A percentile compares a stretch with the other conserved stretches of the same genome.
Conservation (phyloP, 805 yeast species). For the Yarrowia deformans region DNA sequence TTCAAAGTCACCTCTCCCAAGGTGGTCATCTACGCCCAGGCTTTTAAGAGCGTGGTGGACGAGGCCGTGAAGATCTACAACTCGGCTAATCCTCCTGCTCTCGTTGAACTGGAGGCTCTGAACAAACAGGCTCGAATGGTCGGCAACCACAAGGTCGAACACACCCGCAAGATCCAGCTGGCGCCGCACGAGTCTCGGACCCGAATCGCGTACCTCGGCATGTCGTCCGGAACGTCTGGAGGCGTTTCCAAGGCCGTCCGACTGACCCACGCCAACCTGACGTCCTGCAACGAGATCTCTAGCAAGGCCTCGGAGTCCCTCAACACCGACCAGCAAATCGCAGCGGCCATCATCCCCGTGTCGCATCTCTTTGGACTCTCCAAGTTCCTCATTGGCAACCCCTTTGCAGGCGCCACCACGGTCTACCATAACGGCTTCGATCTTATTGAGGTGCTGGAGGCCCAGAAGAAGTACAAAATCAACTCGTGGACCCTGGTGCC, state of each 20-base stretch:
- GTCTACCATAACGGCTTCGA: conserved; percentile 32
- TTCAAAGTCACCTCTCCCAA: conserved; percentile 21
- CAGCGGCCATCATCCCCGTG: conserved; percentile 46
- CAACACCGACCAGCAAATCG: conserved; percentile 41
- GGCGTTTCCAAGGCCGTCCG: conserved; percentile 77
- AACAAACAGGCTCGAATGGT: conserved; percentile 19
- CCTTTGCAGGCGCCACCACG: conserved; percentile 12
- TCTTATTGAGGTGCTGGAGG: conserved; percentile 33
- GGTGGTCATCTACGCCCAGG: conserved; percentile 16
- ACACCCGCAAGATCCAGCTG: conserved; percentile 19
- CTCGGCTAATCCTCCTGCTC: conserved; percentile 16
- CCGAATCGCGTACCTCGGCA: conserved; percentile 47
- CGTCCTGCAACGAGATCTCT: conserved; percentile 53
- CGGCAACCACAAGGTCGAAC: conserved; percentile 11
- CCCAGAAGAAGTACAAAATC: conserved; percentile 48
- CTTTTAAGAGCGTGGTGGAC: conserved; percentile 15
- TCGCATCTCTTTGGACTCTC: conserved; percentile 50
- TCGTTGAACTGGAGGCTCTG: conserved; percentile 13
- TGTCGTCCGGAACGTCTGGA: conserved; percentile 57
- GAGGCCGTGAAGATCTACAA: conserved; percentile 17
- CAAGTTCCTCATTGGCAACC: conserved; percentile 44
- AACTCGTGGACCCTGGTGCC: conserved; percentile 54
- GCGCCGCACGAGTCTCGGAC: conserved; percentile 18
- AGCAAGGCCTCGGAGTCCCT: conserved; percentile 46
- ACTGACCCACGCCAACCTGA: conserved; percentile 64